Evolutionary conservation across 2,329 filamentous ascomycete genomes (phyloP), one percentile per base, ranked within the genome.

Genomic region (Cordyceps javanica): DNA sequence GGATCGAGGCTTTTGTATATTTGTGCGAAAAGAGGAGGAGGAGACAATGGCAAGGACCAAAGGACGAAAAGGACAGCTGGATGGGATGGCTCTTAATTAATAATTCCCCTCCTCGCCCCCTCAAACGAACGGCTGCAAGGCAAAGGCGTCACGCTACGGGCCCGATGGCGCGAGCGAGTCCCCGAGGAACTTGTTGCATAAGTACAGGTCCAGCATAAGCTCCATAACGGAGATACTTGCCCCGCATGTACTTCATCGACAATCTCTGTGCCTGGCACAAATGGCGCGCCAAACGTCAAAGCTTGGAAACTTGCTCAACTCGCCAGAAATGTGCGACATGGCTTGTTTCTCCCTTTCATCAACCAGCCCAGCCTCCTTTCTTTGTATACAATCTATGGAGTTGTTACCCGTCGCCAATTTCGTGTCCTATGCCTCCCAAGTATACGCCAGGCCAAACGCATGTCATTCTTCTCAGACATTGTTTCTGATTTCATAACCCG

Each of bases 231-330:
- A 10, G 11, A 11, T 56, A 56, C 53, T 11, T 56, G 42, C 44
- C 53, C 42, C 42, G 44, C 44, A 10, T 23, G 53, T 56, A 56
- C 25, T 25, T 9, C 26, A 23, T 19, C 52, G 41, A 45, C 41
- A 21, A 19, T 10, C 38, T n/a, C n/a, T 49, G 42, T 55, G 34
- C 53, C 53, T 55, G 44, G 53, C 53, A 56, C 41, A 55, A 55
- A 45, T 46, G 30, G 41, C 52, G 50, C 50, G 41, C 32, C 21
- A 51, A 56, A 50, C 38, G 45, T 57, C 55, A 50, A 51, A 57
- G 55, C 55, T 57, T 26, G 45, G 46, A 57, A 57, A 57, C 55
- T 57, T 57, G 55, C 54, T 57, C 54, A 50, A 32, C n/a, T 42
- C 38, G 5, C 14, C 7, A 8, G 25, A 14, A 21, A 42, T 51